A percentile compares a stretch with the other conserved stretches of the same genome.
Evolutionary conservation across 805 yeast species (phyloP).

Genomic region (Kuraishia capsulata): DNA sequence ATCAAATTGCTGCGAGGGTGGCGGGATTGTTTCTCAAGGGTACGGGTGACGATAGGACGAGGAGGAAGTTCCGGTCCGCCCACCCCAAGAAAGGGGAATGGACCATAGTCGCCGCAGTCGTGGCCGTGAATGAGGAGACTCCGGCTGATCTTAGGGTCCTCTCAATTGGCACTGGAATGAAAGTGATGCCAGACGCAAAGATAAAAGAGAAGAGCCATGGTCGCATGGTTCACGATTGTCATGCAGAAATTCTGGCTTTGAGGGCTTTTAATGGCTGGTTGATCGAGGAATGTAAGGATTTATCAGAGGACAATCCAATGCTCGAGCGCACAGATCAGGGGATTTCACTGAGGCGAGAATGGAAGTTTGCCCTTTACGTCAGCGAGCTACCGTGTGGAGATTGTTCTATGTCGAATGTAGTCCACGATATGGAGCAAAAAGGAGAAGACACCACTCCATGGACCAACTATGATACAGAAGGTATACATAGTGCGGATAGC

Average conservation of each 20-base stretch:
- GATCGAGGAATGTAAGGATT: constrained; percentile 37
- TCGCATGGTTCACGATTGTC: constrained; percentile 70
- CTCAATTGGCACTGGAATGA: constrained; percentile 73
- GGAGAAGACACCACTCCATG: constrained; percentile 4
- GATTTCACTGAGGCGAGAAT: constrained; percentile 20
- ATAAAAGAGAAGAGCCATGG: constrained; percentile 42
- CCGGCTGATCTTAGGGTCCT: constrained; percentile 32
- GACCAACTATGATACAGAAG: neutral
- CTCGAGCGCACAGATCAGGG: constrained; percentile 6
- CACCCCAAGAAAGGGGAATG: constrained; percentile 39
- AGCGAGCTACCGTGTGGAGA: constrained; percentile 92
- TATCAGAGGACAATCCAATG: constrained; percentile 5
- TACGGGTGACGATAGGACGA: neutral
- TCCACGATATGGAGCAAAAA: neutral
- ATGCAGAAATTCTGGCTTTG: constrained; percentile 76
- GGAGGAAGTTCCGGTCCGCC: neutral
- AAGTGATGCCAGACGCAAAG: constrained; percentile 51
- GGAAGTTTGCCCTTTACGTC: constrained; percentile 48
- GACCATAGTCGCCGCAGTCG: constrained; percentile 77
- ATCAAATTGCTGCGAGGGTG: neutral
- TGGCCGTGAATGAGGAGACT: constrained; percentile 22
- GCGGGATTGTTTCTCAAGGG: neutral
- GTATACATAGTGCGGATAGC: constrained; percentile 6
- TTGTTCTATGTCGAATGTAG: constrained; percentile 50
- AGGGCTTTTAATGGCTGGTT: constrained; percentile 60